Conservation (phyloP, 2,329 filamentous ascomycete species). For the Apiospora phragmitis region DNA sequence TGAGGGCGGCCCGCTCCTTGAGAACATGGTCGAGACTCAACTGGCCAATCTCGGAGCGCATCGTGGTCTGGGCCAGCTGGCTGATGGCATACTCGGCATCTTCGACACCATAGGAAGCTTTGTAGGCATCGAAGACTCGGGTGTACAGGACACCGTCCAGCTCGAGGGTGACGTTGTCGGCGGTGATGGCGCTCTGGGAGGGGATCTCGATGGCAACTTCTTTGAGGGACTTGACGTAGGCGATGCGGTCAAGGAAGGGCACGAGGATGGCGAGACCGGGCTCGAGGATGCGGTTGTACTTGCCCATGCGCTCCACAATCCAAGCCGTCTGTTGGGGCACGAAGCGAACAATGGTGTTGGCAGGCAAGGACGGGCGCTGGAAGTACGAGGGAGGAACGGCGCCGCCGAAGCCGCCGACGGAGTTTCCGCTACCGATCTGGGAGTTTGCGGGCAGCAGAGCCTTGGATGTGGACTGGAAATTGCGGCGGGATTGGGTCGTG, state of each 20-base stretch:
- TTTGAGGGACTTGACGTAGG: slow-evolving; percentile 97
- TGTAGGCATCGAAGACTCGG: slow-evolving; percentile 95
- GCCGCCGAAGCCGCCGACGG: slow-evolving; percentile 30
- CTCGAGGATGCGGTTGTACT: slow-evolving; percentile 90
- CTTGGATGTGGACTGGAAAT: slow-evolving; percentile 15
- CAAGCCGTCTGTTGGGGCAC: slow-evolving; percentile 99
- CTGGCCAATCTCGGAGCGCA: slow-evolving; percentile 98
- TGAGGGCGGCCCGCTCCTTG: slow-evolving; percentile 93
- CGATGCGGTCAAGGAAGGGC: slow-evolving; percentile 91
- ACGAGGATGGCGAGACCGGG: slow-evolving; percentile 87
- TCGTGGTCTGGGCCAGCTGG: slow-evolving; percentile 96
- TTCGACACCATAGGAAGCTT: slow-evolving; percentile 97
- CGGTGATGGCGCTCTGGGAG: slow-evolving; percentile 95
- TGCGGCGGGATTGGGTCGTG: slow-evolving; percentile 6
- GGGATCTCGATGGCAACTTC: slow-evolving; percentile 96
- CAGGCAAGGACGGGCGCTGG: slow-evolving; percentile 71
- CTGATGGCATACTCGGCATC: slow-evolving; percentile 98
- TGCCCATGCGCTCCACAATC: slow-evolving; percentile 99
- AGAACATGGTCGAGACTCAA: slow-evolving; percentile 95
- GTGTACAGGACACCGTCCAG: slow-evolving; percentile 96
- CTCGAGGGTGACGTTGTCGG: slow-evolving; percentile 96
- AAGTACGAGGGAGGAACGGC: slow-evolving; percentile 73
- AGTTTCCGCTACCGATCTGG: slow-evolving; percentile 27
- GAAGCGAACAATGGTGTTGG: slow-evolving; percentile 93
- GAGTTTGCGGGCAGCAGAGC: not conserved